Percentiles rank a stretch among this genome's conserved stretches.
These are phyloP conservation scores for Orbilia ellipsospora DNA, from an alignment of 2,329 filamentous ascomycete genomes.

Conservation along the genomic window DNA sequence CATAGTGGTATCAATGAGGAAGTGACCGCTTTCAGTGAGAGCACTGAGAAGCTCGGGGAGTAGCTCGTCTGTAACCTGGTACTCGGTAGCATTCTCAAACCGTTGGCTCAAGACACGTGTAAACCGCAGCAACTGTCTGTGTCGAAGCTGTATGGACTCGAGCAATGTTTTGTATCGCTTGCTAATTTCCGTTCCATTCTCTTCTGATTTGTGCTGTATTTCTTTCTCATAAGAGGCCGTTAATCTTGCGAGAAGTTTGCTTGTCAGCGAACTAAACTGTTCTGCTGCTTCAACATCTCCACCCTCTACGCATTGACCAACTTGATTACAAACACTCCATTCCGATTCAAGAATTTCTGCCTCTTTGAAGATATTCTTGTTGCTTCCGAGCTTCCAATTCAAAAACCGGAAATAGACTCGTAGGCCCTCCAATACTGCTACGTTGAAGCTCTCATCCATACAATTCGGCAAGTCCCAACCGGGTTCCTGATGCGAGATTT, in stretches of 20 bases:
- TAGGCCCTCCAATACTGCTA: slow-evolving; percentile 87
- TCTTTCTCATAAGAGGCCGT: slow-evolving; percentile 93
- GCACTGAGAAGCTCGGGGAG: slow-evolving; percentile 83
- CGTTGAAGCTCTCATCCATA: slow-evolving; percentile 95
- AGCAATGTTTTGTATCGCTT: slow-evolving; percentile 95
- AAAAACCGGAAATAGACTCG: slow-evolving; percentile 99
- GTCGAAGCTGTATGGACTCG: slow-evolving; percentile 93
- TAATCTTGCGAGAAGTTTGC: slow-evolving; percentile 87
- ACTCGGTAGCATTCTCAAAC: slow-evolving; percentile 97
- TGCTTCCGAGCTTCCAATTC: slow-evolving; percentile 96
- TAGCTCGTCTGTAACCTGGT: slow-evolving; percentile 80
- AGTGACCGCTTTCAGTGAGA: slow-evolving; percentile 83
- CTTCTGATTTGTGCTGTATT: slow-evolving; percentile 82
- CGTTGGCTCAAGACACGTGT: slow-evolving; percentile 79
- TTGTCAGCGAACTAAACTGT: slow-evolving; percentile 93
- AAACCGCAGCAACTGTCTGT: slow-evolving; percentile 88
- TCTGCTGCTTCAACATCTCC: slow-evolving; percentile 97
- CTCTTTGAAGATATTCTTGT: slow-evolving; percentile 99
- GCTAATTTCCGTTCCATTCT: slow-evolving; percentile 88
- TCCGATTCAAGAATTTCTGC: slow-evolving; percentile 96
- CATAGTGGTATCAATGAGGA: slow-evolving; percentile 79
- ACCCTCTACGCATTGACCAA: slow-evolving; percentile 88
- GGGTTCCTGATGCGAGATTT: slow-evolving; percentile 84
- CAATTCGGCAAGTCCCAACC: slow-evolving; percentile 96
- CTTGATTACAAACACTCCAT: slow-evolving; percentile 96